Conservation (phyloP, 768 basidiomycete genomes). For the Leucocoprinus leucothites region DNA sequence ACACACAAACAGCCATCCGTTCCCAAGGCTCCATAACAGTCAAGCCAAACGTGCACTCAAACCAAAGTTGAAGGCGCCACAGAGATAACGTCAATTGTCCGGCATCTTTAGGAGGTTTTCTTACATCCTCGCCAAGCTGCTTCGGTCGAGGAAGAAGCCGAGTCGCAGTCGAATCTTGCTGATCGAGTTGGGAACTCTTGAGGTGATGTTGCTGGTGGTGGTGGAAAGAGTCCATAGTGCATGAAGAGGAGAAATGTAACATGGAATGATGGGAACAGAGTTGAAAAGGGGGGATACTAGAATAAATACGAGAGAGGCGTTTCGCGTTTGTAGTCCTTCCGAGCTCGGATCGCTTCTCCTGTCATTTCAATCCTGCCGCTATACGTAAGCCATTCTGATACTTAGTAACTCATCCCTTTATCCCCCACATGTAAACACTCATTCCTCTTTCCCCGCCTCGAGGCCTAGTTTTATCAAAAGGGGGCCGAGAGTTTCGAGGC, state of each 20-base stretch:
- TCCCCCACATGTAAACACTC: background rate
- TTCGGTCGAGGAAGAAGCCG: conserved; percentile 2
- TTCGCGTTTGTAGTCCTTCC: too few species aligned
- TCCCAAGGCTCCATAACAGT: conserved; percentile 56
- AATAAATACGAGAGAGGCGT: too few species aligned
- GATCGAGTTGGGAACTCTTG: background rate
- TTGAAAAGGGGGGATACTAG: too few species aligned
- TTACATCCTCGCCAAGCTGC: conserved; percentile 8
- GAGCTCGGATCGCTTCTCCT: background rate
- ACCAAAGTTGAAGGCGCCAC: conserved; percentile 48
- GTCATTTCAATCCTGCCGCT: background rate
- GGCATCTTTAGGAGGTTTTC: conserved; percentile 3
- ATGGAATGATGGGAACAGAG: background rate
- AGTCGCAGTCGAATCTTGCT: too few species aligned
- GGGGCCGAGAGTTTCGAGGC: too few species aligned
- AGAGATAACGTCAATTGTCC: conserved; percentile 24
- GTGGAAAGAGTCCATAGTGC: background rate
- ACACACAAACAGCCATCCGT: conserved; percentile 42
- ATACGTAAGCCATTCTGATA: background rate
- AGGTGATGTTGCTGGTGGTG: background rate
- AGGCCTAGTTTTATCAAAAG: background rate
- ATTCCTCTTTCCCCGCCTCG: background rate
- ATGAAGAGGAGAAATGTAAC: background rate
- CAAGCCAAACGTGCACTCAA: conserved; percentile 51
- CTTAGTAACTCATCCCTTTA: background rate